Conservation (phyloP, 192 early-diverging fungal genomes). For the Pilaira anomala region DNA sequence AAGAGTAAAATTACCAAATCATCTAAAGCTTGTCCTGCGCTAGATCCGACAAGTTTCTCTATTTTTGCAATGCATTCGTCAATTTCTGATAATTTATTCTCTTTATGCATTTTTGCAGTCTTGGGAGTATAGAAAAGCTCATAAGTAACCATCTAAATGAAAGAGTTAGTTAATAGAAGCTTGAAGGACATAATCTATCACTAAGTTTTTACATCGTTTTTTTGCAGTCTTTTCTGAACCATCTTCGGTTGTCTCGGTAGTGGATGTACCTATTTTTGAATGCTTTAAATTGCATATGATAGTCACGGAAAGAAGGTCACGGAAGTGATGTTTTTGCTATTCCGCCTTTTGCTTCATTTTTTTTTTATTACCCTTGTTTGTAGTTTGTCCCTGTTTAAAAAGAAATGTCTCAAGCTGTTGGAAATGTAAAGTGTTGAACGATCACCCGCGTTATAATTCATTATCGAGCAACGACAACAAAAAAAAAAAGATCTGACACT, state of each 20-base stretch:
- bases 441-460: too few relatives aligned
- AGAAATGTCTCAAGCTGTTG: constrained; percentile 55
- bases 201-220: background rate
- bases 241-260: background rate
- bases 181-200: too few relatives aligned
- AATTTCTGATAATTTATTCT: constrained; percentile 57
- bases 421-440: constrained; percentile 40
- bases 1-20: constrained; percentile 38
- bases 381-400: background rate
- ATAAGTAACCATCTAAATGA: constrained; percentile 58
- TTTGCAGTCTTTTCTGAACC: constrained; percentile 2
- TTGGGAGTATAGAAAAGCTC: constrained; percentile 72
- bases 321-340: too few relatives aligned
- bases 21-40: constrained; percentile 57
- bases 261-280: constrained; percentile 38
- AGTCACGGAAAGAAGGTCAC: too few relatives aligned
- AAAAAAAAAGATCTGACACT: background rate
- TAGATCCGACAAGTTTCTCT: constrained; percentile 67
- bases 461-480: too few relatives aligned
- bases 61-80: constrained; percentile 66
- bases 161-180: background rate
- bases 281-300: constrained; percentile 44
- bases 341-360: constrained; percentile 8
- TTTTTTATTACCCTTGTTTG: background rate
- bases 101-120: constrained; percentile 48